These are phyloP conservation scores for Nannizzia gypsea DNA, from an alignment of 2,329 filamentous ascomycete genomes.

Conservation along the genomic window DNA sequence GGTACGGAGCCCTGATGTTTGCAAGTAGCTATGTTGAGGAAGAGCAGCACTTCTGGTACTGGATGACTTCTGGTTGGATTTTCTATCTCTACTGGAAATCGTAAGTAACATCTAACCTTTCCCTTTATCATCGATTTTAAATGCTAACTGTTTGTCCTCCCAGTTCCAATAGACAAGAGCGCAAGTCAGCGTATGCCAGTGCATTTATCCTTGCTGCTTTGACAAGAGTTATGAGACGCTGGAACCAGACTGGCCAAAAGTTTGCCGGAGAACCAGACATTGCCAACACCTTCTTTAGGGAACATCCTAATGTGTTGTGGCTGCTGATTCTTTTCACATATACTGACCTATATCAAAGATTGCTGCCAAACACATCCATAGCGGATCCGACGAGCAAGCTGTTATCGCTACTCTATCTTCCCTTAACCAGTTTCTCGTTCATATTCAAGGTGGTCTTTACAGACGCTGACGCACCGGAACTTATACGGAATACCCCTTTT, in stretches of 20 bases:
- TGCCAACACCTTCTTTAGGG: conserved; percentile 56
- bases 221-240: conserved; percentile 59
- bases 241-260: conserved; percentile 98
- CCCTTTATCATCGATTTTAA: background rate
- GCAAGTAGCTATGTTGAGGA: conserved; percentile 96
- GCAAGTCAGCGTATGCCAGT: conserved; percentile 13
- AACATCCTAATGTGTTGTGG: conserved; percentile 62
- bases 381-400: background rate
- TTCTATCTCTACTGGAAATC: conserved; percentile 37
- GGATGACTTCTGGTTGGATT: conserved; percentile 48
- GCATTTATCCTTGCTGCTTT: conserved; percentile 43
- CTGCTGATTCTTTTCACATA: conserved; percentile 58
- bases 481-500: conserved; percentile 40
- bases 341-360: conserved; percentile 41
- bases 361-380: conserved; percentile 19
- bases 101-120: conserved; percentile 10
- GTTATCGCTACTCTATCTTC: conserved; percentile 10
- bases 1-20: conserved; percentile 87
- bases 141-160: background rate
- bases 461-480: conserved; percentile 73
- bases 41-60: conserved; percentile 99
- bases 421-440: conserved; percentile 45
- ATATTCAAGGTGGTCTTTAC: conserved; percentile 88
- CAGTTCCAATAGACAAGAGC: background rate
- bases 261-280: conserved; percentile 85